Conservation (phyloP, 768 basidiomycete species). For the Suillus cothurnatus region DNA sequence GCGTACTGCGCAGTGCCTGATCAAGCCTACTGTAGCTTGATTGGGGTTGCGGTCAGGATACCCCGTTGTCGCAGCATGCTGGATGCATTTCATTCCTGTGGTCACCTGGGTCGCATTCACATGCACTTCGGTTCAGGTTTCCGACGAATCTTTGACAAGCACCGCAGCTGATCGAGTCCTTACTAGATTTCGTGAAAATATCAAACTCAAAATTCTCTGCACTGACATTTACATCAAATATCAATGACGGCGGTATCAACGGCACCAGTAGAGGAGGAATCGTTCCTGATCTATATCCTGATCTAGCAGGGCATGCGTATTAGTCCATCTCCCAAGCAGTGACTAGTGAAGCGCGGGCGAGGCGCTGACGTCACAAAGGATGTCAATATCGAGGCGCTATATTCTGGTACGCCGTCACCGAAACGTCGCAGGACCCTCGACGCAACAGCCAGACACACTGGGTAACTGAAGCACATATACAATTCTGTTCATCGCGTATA, state of each 20-base stretch:
- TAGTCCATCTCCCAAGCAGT: not conserved
- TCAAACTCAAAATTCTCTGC: not conserved
- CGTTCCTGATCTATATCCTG: not conserved
- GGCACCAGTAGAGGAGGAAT: not conserved
- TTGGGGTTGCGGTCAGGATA: not conserved
- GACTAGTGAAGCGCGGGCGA: not conserved
- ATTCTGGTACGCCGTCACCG: no score
- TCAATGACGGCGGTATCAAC: not conserved
- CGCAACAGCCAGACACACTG: not conserved
- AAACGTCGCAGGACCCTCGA: not conserved
- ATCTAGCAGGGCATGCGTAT: not conserved
- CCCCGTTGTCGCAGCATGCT: not conserved
- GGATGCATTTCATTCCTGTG: not conserved
- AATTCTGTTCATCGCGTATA: not conserved
- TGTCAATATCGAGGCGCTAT: no score
- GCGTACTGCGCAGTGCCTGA: not conserved
- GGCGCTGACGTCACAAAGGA: not conserved
- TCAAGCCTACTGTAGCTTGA: not conserved
- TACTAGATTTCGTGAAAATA: not conserved
- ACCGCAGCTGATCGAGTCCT: not conserved
- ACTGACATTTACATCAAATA: not conserved
- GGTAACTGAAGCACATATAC: not conserved
- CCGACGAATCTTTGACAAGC: not conserved
- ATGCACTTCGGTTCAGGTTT: not conserved
- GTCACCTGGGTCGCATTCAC: not conserved